A percentile compares a stretch with the other conserved stretches of the same genome.
These are phyloP conservation scores for Paraleonurus japonicus DNA, from an alignment of 257 asterid species.

Conservation along the genomic window DNA sequence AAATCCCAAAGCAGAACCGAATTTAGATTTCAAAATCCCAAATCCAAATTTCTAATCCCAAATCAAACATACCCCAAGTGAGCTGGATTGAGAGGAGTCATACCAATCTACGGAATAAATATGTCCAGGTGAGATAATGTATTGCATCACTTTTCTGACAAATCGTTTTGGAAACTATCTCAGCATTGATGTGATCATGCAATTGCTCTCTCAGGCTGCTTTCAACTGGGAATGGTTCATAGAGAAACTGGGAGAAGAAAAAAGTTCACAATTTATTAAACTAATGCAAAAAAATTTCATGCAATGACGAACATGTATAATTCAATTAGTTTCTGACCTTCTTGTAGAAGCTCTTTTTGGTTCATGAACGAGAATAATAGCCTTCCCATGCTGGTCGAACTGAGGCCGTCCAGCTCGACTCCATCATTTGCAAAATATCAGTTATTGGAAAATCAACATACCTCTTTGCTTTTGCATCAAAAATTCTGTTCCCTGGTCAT, in stretches of 20 bases:
- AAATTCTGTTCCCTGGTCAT: slow-evolving; percentile 90
- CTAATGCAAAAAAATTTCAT: slow-evolving; percentile 3
- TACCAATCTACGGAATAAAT: slow-evolving; percentile 96
- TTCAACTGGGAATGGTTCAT: slow-evolving; percentile 99
- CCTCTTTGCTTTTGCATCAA: slow-evolving; percentile 90
- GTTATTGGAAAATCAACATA: slow-evolving; percentile 97
- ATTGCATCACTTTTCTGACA: slow-evolving; percentile 88
- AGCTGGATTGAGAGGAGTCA: slow-evolving; percentile 3
- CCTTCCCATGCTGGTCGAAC: slow-evolving; percentile 95
- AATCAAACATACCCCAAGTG: too few species aligned
- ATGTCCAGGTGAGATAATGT: slow-evolving; percentile 99
- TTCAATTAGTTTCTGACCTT: slow-evolving; percentile 45
- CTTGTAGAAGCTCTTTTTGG: slow-evolving; percentile 98
- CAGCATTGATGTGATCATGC: slow-evolving; percentile 97
- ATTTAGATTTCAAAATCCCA: too few species aligned
- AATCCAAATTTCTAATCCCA: too few species aligned
- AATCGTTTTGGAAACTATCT: slow-evolving; percentile 95
- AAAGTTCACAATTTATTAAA: slow-evolving; percentile 7
- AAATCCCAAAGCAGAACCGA: too few species aligned
- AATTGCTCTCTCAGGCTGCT: slow-evolving; percentile 95
- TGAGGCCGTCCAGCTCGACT: slow-evolving; percentile 99
- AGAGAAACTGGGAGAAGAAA: slow-evolving; percentile 67
- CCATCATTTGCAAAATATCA: slow-evolving; percentile 98
- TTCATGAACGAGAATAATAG: slow-evolving; percentile 98
- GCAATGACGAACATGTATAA: background rate